Conservation (phyloP, 148 eudicot genomes). For the Euryodendron excelsum region DNA sequence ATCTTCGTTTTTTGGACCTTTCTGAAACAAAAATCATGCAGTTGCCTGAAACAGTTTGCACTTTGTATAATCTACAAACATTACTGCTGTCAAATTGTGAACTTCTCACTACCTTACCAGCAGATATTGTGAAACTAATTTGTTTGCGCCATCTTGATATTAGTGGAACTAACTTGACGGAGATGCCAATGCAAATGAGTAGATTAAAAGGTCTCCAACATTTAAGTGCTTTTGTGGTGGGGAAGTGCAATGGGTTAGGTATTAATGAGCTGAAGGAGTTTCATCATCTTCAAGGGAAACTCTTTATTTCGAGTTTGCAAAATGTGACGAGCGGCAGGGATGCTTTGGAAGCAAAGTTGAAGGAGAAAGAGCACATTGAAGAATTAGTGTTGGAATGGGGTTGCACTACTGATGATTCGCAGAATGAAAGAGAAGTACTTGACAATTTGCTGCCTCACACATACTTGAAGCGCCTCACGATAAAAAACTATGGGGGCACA, state of each 20-base stretch:
- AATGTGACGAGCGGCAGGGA: not conserved
- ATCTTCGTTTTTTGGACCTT: not conserved
- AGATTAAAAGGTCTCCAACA: conserved; percentile 4
- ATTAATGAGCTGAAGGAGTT: too few species aligned
- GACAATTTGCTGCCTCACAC: not conserved
- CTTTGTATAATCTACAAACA: not conserved
- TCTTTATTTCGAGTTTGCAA: not conserved
- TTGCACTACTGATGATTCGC: not conserved
- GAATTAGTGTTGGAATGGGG: not conserved
- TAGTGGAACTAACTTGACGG: not conserved
- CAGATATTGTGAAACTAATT: not conserved
- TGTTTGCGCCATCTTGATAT: not conserved
- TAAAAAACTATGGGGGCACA: too few species aligned
- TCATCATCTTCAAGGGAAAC: not conserved
- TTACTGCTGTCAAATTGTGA: not conserved
- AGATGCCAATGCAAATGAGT: conserved; percentile 15
- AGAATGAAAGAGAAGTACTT: not conserved
- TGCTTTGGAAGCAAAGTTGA: too few species aligned
- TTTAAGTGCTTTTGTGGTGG: not conserved
- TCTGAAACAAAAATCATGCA: not conserved
- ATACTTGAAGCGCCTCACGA: too few species aligned
- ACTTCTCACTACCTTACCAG: not conserved
- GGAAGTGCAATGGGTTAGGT: too few species aligned
- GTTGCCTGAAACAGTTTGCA: not conserved
- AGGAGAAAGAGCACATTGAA: not conserved